A percentile compares a stretch with the other conserved stretches of the same genome.
These are phyloP conservation scores for Suhomyces chickasaworum DNA, from an alignment of 1,139 yeast genomes.

Conservation along the genomic window DNA sequence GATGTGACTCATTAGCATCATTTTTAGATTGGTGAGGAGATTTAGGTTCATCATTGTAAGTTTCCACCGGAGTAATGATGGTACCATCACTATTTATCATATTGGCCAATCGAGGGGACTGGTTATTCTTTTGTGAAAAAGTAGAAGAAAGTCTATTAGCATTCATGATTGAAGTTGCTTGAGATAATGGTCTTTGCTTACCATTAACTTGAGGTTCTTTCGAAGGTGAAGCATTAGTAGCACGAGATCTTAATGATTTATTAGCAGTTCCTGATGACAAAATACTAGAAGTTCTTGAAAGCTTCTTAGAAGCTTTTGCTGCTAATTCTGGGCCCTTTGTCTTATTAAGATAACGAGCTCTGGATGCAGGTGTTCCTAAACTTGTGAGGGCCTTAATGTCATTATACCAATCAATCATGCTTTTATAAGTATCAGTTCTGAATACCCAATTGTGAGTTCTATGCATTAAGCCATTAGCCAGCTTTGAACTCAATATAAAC, in stretches of 20 bases:
- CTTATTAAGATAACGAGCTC: conserved; percentile 34
- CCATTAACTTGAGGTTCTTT: conserved; percentile 4
- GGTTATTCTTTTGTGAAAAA: conserved; percentile 36
- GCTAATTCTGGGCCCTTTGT: conserved; percentile 14
- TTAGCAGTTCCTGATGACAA: conserved; percentile 28
- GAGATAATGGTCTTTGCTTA: conserved; percentile 27
- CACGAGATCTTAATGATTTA: conserved; percentile 27
- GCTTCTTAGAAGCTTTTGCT: conserved; percentile 16
- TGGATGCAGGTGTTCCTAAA: conserved; percentile 56
- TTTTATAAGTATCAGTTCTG: conserved; percentile 75
- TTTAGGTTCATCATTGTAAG: conserved; percentile 18
- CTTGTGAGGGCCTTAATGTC: conserved; percentile 69
- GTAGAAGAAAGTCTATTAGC: conserved; percentile 40
- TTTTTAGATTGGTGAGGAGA: conserved; percentile 2
- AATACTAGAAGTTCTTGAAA: conserved; percentile 36
- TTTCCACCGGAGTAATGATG: conserved; percentile 46
- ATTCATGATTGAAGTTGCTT: conserved; percentile 28
- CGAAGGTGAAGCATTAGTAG: conserved; percentile 25
- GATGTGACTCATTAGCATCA: neutral
- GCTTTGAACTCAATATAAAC: conserved; percentile 75
- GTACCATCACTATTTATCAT: conserved; percentile 54
- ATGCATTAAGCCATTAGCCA: conserved; percentile 63
- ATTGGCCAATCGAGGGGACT: conserved; percentile 43
- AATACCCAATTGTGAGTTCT: conserved; percentile 93
- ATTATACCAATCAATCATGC: conserved; percentile 82